Percentiles rank a stretch among this genome's conserved stretches.
These are phyloP conservation scores for Malbranchea zuffiana DNA, from an alignment of 2,329 filamentous ascomycete genomes.

Conservation along the genomic window DNA sequence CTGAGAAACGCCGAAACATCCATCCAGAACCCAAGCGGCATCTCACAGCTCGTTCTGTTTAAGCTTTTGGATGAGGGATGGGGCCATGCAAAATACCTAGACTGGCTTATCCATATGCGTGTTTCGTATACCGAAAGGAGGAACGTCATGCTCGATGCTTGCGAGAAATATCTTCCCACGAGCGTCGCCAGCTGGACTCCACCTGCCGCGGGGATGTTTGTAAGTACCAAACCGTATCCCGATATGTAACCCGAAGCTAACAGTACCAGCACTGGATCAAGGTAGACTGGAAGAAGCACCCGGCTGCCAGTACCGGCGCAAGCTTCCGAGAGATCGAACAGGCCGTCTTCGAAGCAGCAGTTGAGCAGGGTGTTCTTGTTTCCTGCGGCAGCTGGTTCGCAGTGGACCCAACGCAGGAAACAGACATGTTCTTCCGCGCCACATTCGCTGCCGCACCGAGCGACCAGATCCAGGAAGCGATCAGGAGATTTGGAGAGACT, in stretches of 20 bases:
- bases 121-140: constrained; percentile 70
- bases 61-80: constrained; percentile 88
- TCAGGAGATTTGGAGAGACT: constrained; percentile 63
- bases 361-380: constrained; percentile 67
- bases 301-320: constrained; percentile 28
- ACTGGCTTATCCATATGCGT: constrained; percentile 77
- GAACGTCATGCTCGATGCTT: constrained; percentile 65
- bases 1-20: constrained; percentile 70
- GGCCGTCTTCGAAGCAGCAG: constrained; percentile 67
- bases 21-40: constrained; percentile 74
- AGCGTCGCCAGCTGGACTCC: constrained; percentile 66
- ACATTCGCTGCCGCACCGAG: constrained; percentile 75
- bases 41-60: constrained; percentile 73
- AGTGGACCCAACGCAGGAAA: constrained; percentile 52
- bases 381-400: constrained; percentile 87
- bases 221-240: constrained; percentile 49
- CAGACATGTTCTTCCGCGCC: constrained; percentile 72
- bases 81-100: constrained; percentile 81
- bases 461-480: constrained; percentile 60
- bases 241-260: background rate
- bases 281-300: constrained; percentile 38
- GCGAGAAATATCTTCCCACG: constrained; percentile 60
- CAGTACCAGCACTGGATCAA: constrained; percentile 37
- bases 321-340: constrained; percentile 55
- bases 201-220: constrained; percentile 87